Evolutionary conservation across 164 flowering plant species (phyloP).

Genomic region (Vitis rotundifolia): DNA sequence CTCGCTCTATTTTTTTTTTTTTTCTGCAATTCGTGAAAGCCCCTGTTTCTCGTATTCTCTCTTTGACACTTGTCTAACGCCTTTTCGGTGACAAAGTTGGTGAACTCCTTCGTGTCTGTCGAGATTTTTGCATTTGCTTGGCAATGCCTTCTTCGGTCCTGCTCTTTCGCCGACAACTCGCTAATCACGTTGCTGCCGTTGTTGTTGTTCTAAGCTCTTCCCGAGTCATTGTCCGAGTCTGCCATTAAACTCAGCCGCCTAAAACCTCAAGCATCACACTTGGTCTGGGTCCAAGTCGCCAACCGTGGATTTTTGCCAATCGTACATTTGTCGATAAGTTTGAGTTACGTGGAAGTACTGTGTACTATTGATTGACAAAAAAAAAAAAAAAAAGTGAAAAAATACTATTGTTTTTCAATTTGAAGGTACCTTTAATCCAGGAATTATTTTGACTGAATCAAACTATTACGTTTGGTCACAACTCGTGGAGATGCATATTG

Average conservation of each 20-base stretch:
- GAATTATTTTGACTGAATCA: no score
- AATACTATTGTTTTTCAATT: no score
- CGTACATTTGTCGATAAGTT: constrained; percentile 3
- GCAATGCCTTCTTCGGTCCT: constrained; percentile 43
- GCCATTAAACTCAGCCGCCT: constrained; percentile 19
- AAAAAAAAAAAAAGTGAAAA: no score
- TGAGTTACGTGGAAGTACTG: not conserved
- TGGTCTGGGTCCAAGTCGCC: not conserved
- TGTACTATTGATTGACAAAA: not conserved
- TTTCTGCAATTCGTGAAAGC: constrained; percentile 55
- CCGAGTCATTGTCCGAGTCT: constrained; percentile 46
- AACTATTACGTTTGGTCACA: no score
- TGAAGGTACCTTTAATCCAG: no score
- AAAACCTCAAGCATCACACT: not conserved
- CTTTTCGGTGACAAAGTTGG: constrained; percentile 52
- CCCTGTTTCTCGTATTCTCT: constrained; percentile 74
- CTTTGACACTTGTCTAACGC: constrained; percentile 54
- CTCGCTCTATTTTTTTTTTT: constrained; percentile 62
- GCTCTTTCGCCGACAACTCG: constrained; percentile 26
- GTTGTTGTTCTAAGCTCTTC: constrained; percentile 16
- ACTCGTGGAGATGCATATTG: no score
- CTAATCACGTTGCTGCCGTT: constrained; percentile 6
- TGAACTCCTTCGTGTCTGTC: constrained; percentile 53
- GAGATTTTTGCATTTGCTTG: constrained; percentile 54
- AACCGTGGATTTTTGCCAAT: not conserved